Conservation (phyloP, 495 filamentous ascomycete species). For the Entonaema liquescens region DNA sequence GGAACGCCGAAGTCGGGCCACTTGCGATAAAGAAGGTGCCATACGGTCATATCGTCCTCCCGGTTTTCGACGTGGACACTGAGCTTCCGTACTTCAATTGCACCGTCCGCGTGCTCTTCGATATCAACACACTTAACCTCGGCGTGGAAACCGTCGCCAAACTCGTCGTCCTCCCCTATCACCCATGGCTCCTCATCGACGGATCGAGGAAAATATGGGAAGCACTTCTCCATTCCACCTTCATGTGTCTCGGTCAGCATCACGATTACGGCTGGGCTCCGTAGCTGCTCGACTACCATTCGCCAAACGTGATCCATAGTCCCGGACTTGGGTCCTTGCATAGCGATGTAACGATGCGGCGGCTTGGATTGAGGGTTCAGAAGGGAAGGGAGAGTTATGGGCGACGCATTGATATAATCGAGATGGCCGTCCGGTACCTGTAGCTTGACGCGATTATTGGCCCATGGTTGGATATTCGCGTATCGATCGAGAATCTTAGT, state of each 20-base stretch:
- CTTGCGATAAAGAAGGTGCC: constrained; percentile 88
- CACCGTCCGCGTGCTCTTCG: constrained; percentile 58
- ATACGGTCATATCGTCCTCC: constrained; percentile 68
- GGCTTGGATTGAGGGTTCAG: constrained; percentile 56
- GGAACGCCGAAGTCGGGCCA: constrained; percentile 97
- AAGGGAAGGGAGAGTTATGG: constrained; percentile 76
- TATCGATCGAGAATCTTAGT: constrained; percentile 75
- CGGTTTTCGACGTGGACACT: constrained; percentile 53
- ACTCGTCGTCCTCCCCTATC: constrained; percentile 68
- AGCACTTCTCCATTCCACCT: constrained; percentile 85
- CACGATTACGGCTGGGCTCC: constrained; percentile 83
- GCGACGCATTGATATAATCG: constrained; percentile 97
- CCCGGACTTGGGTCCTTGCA: constrained; percentile 81
- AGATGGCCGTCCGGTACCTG: constrained; percentile 78
- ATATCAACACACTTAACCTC: constrained; percentile 61
- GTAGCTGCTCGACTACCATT: constrained; percentile 90
- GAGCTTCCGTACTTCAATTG: constrained; percentile 64
- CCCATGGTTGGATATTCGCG: constrained; percentile 84
- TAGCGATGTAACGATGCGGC: constrained; percentile 62
- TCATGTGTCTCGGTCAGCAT: constrained; percentile 96
- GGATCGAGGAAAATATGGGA: constrained; percentile 82
- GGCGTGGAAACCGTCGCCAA: constrained; percentile 68
- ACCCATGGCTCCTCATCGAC: constrained; percentile 60
- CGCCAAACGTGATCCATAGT: constrained; percentile 87
- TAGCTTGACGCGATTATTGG: constrained; percentile 84